Conservation (phyloP, 257 asterid species). For the Dorcoceras hygrometricum region DNA sequence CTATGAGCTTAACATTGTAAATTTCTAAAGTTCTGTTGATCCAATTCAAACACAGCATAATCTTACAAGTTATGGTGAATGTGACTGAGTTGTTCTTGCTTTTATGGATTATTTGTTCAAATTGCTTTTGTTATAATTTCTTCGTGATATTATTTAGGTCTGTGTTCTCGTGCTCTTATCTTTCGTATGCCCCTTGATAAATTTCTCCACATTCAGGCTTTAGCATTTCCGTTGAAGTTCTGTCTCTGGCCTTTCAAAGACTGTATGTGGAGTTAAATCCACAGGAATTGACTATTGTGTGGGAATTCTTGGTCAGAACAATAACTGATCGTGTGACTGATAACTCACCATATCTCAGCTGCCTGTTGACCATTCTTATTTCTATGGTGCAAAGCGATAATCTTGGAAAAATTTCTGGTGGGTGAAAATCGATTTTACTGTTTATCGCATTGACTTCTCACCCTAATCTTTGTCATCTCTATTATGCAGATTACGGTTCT, state of each 20-base stretch:
- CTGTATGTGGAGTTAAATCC: conserved; percentile 59
- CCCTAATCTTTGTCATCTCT: conserved; percentile 22
- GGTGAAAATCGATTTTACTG: conserved; percentile 23
- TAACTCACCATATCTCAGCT: conserved; percentile 42
- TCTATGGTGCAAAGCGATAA: conserved; percentile 49
- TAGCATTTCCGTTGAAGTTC: conserved; percentile 57
- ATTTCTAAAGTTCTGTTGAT: background rate
- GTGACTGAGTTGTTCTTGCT: background rate
- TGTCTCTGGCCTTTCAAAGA: conserved; percentile 53
- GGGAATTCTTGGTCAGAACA: conserved; percentile 52
- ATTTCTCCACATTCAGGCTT: conserved; percentile 42
- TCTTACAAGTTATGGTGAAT: background rate
- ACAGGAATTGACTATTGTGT: conserved; percentile 41
- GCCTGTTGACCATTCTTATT: conserved; percentile 60
- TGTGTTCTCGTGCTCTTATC: background rate
- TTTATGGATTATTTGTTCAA: conserved; percentile 6
- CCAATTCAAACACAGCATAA: too few relatives aligned
- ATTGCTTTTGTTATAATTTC: conserved; percentile 16
- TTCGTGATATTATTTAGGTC: conserved; percentile 1
- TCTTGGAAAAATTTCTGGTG: conserved; percentile 61
- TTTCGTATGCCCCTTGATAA: conserved; percentile 12
- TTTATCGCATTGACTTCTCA: conserved; percentile 8
- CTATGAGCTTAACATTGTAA: background rate
- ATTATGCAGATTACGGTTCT: conserved; percentile 49
- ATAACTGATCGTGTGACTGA: conserved; percentile 43